These are phyloP conservation scores for Monosporascus sp. DNA, from an alignment of 2,329 filamentous ascomycete genomes.

Conservation along the genomic window DNA sequence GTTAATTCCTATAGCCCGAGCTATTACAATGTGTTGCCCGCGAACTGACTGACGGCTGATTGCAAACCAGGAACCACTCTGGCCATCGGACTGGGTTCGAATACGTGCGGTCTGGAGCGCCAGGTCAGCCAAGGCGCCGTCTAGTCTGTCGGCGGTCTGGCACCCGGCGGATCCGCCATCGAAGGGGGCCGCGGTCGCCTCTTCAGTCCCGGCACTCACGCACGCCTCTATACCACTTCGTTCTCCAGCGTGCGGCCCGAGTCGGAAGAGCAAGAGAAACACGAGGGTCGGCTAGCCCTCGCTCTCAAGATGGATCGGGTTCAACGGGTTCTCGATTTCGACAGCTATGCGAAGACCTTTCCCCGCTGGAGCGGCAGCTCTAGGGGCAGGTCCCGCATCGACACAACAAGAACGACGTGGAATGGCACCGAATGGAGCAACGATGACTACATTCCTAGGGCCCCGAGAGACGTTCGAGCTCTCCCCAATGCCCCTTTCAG, in stretches of 20 bases:
- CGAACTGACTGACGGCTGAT: not conserved
- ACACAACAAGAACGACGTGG: slow-evolving; percentile 33
- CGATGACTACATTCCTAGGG: slow-evolving; percentile 13
- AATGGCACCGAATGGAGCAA: slow-evolving; percentile 36
- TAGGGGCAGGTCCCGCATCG: slow-evolving; percentile 14
- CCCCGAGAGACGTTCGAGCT: slow-evolving; percentile 29
- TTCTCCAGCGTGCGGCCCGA: slow-evolving; percentile 37
- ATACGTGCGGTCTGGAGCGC: slow-evolving; percentile 27
- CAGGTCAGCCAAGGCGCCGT: slow-evolving; percentile 63
- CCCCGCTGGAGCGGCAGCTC: slow-evolving; percentile 20
- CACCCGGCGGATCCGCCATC: slow-evolving; percentile 49
- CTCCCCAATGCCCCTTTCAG: slow-evolving; percentile 74
- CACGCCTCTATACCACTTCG: slow-evolving; percentile 55
- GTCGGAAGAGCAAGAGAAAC: slow-evolving; percentile 58
- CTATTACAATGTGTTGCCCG: too few species aligned
- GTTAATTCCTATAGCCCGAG: slow-evolving; percentile 4
- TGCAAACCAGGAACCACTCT: not conserved
- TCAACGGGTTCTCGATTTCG: slow-evolving; percentile 58
- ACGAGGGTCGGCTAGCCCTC: slow-evolving; percentile 69
- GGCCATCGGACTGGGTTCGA: not conserved
- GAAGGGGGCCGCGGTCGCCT: slow-evolving; percentile 59
- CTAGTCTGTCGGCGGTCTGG: slow-evolving; percentile 72
- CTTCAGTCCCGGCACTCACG: slow-evolving; percentile 66
- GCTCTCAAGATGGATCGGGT: slow-evolving; percentile 75
- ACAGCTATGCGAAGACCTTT: slow-evolving; percentile 20